Evolutionary conservation across 352 stramenopile species (phyloP).

Genomic region (Globisporangium yorkense): DNA sequence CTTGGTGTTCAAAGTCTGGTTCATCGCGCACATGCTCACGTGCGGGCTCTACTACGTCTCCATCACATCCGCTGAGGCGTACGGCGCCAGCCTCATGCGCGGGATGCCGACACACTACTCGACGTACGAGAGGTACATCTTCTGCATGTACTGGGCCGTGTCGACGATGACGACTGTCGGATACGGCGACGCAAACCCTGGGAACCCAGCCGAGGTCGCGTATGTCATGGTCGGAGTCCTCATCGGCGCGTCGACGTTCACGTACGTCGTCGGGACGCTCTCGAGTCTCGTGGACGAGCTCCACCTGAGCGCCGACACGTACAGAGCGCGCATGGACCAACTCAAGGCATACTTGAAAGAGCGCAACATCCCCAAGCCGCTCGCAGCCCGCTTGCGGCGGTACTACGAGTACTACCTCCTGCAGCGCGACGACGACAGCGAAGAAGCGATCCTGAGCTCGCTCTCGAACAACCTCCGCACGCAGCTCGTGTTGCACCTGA

Average conservation of each 20-base stretch:
- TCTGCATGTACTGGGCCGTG: conserved; percentile 69
- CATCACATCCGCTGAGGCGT: conserved; percentile 20
- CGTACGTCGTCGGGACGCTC: conserved; percentile 76
- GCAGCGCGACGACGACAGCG: conserved; percentile 66
- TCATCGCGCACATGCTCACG: conserved; percentile 54
- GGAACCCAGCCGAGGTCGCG: conserved; percentile 48
- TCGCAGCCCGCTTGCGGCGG: conserved; percentile 44
- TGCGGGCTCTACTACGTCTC: conserved; percentile 65
- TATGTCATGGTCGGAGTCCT: conserved; percentile 52
- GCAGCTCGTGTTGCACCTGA: conserved; percentile 71
- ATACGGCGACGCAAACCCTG: conserved; percentile 61
- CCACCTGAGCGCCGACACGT: conserved; percentile 41
- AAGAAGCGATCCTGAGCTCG: conserved; percentile 58
- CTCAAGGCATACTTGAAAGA: conserved; percentile 78
- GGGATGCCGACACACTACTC: conserved; percentile 22
- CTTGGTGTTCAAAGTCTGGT: conserved; percentile 51
- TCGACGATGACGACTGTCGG: conserved; percentile 80
- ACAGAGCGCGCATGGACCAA: conserved; percentile 59
- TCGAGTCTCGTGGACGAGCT: conserved; percentile 71
- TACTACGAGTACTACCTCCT: conserved; percentile 83
- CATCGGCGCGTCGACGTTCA: conserved; percentile 61
- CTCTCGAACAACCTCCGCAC: conserved; percentile 72
- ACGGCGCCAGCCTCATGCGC: conserved; percentile 25
- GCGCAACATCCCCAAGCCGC: conserved; percentile 42
- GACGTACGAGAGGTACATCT: conserved; percentile 53